phyloP scores from a whole-genome alignment of 2,329 filamentous ascomycete species.

The Aureobasidium pullulans region DNA sequence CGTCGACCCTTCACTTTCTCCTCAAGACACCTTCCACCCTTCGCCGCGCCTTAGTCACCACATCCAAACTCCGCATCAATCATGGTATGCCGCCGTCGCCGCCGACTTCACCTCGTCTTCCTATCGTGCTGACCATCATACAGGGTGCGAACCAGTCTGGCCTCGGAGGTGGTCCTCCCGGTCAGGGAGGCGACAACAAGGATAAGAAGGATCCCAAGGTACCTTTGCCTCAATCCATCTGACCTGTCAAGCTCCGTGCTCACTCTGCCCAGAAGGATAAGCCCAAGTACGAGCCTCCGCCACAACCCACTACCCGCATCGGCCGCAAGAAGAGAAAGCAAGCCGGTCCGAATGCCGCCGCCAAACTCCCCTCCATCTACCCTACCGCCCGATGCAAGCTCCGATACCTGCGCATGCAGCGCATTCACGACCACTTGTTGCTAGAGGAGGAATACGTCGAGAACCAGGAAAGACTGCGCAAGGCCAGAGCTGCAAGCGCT shows the following conservation, averaged over 20 bases:
- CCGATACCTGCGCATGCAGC: slow-evolving; percentile 93
- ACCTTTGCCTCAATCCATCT: slow-evolving; percentile 13
- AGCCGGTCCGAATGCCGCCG: slow-evolving; percentile 84
- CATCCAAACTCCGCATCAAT: not conserved
- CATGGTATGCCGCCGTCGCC: slow-evolving; percentile 10
- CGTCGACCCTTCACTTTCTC: not conserved
- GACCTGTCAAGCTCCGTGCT: not conserved
- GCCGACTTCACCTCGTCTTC: not conserved
- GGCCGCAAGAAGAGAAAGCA: slow-evolving; percentile 98
- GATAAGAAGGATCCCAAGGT: slow-evolving; percentile 75
- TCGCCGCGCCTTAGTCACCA: not conserved
- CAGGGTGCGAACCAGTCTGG: slow-evolving; percentile 83
- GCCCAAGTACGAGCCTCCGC: slow-evolving; percentile 98
- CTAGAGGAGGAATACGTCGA: slow-evolving; percentile 98
- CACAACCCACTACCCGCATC: slow-evolving; percentile 91
- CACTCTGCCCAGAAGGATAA: slow-evolving; percentile 74
- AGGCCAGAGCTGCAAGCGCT: slow-evolving; percentile 70
- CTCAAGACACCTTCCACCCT: not conserved
- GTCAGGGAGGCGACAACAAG: slow-evolving; percentile 59
- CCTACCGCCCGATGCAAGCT: slow-evolving; percentile 97
- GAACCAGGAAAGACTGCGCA: slow-evolving; percentile 93
- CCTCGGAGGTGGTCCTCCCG: slow-evolving; percentile 63
- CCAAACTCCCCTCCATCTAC: slow-evolving; percentile 89
- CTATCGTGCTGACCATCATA: slow-evolving; percentile 12
- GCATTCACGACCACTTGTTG: slow-evolving; percentile 93